phyloP scores from a whole-genome alignment of 169 alveolate species.

The Cryptosporidium baileyi region DNA sequence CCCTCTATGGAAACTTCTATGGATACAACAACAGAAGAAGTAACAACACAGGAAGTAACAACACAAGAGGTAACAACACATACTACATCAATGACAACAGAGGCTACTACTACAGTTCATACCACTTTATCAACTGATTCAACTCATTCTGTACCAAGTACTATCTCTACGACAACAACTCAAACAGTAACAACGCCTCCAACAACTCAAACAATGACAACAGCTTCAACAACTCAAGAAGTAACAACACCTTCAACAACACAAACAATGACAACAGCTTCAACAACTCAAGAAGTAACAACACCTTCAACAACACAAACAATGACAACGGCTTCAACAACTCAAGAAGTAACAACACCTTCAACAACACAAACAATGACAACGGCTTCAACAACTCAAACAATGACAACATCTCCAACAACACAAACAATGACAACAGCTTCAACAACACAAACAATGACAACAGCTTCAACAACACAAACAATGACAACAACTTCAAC shows the following conservation, averaged over 20 bases:
- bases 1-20: background rate
- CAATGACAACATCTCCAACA: background rate
- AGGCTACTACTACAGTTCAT: background rate
- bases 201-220: constrained; percentile 1
- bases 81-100: background rate
- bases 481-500: background rate
- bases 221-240: constrained; percentile 26
- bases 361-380: background rate
- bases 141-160: constrained; percentile 18
- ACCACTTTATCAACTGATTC: background rate
- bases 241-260: constrained; percentile 38
- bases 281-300: constrained; percentile 62
- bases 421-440: background rate
- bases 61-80: background rate
- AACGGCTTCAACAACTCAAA: background rate
- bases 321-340: background rate
- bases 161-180: constrained; percentile 25
- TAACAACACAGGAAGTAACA: background rate
- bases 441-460: background rate
- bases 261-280: constrained; percentile 68
- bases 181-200: constrained; percentile 10
- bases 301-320: background rate
- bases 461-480: background rate
- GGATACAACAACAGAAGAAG: background rate
- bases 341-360: background rate